Evolutionary conservation across 331 rosid species (phyloP).

Genomic region (Malus hybrid): DNA sequence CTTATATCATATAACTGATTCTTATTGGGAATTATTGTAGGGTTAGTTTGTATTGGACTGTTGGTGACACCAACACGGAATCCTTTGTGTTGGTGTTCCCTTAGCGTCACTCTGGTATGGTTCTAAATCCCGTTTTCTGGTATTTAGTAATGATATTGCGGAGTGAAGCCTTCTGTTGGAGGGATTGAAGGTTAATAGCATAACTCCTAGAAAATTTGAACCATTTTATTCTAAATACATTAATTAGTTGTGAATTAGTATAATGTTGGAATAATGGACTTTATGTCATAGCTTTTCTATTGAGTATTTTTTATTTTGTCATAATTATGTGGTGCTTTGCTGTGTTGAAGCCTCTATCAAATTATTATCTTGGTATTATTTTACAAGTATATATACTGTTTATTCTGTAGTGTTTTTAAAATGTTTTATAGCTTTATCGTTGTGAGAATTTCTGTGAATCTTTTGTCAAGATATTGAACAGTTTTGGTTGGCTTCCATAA

Average conservation of each 20-base stretch:
- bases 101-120: constrained; percentile 84
- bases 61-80: constrained; percentile 85
- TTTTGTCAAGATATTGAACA: background rate
- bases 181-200: constrained; percentile 20
- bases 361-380: background rate
- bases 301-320: background rate
- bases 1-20: constrained; percentile 61
- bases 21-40: constrained; percentile 80
- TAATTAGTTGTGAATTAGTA: background rate
- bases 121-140: constrained; percentile 70
- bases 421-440: background rate
- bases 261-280: background rate
- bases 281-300: background rate
- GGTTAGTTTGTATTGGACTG: constrained; percentile 77
- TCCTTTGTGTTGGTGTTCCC: constrained; percentile 87
- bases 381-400: background rate
- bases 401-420: background rate
- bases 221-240: background rate
- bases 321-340: background rate
- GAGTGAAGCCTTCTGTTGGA: constrained; percentile 37
- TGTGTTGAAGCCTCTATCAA: background rate
- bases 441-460: background rate
- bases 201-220: constrained; percentile 1
- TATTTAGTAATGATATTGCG: constrained; percentile 34
- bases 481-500: background rate